phyloP scores from a whole-genome alignment of 2,329 filamentous ascomycete species.

The Ophiosphaerella herpotricha region DNA sequence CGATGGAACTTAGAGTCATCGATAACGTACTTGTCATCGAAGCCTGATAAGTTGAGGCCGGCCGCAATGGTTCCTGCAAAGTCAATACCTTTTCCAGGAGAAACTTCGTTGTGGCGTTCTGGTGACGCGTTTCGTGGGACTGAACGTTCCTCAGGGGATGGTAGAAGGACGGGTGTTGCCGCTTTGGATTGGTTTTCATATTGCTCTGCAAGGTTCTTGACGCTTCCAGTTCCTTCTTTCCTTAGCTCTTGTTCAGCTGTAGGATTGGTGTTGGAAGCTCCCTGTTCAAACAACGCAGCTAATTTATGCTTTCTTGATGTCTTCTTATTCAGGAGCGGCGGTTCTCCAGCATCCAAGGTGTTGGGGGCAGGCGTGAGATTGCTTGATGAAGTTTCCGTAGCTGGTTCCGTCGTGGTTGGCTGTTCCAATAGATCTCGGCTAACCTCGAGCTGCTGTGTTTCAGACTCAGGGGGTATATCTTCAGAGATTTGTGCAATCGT shows the following conservation, averaged over 20 bases:
- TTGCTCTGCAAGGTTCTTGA: constrained; percentile 27
- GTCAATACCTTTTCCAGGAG: constrained; percentile 48
- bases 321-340: constrained; percentile 41
- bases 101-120: constrained; percentile 18
- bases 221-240: constrained; percentile 22
- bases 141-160: constrained; percentile 15
- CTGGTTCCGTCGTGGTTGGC: background rate
- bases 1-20: constrained; percentile 47
- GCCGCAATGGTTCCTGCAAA: constrained; percentile 55
- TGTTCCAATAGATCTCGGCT: no score
- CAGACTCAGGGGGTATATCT: constrained; percentile 1
- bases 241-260: constrained; percentile 14
- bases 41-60: constrained; percentile 53
- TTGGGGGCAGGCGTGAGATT: constrained; percentile 4
- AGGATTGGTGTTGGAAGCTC: constrained; percentile 14
- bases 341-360: constrained; percentile 11
- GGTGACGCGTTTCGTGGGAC: constrained; percentile 21
- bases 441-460: background rate
- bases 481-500: constrained; percentile 5
- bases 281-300: constrained; percentile 38
- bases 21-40: constrained; percentile 52
- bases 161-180: constrained; percentile 19
- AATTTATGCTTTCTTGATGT: constrained; percentile 45
- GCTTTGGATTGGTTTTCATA: constrained; percentile 30
- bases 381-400: background rate